Evolutionary conservation across 441 rosid species (phyloP).

Genomic region (Gossypium davidsonii): DNA sequence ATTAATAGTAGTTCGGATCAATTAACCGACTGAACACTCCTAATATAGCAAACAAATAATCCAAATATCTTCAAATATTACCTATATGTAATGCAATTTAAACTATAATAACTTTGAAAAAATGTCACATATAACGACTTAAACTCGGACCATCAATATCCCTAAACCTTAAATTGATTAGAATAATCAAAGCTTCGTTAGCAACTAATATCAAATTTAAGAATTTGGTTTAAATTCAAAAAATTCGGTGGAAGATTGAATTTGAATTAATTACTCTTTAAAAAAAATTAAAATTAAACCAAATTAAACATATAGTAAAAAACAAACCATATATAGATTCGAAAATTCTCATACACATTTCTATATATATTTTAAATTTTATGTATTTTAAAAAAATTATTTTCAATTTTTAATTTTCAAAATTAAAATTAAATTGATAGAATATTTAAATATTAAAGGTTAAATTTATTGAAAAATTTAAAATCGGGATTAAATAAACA

Average conservation of each 20-base stretch:
- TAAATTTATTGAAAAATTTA: no score
- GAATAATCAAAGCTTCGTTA: background rate
- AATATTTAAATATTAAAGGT: no score
- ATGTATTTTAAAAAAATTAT: no score
- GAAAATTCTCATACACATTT: background rate
- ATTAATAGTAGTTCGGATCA: no score
- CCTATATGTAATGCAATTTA: no score
- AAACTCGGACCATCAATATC: background rate
- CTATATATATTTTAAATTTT: background rate
- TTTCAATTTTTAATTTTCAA: no score
- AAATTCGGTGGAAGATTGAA: background rate
- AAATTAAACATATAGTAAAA: background rate
- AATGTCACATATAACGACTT: no score
- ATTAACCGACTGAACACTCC: no score
- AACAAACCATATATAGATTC: background rate
- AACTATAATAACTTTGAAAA: no score
- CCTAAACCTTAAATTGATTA: background rate
- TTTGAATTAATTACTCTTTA: background rate
- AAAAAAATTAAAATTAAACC: background rate
- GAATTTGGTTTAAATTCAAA: background rate
- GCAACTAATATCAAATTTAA: background rate
- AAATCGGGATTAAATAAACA: background rate
- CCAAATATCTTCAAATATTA: no score
- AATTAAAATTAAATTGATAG: no score
- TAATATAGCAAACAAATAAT: no score